phyloP scores from a whole-genome alignment of 371 early-diverging fungal species.

The Rhizopus arrhizus region DNA sequence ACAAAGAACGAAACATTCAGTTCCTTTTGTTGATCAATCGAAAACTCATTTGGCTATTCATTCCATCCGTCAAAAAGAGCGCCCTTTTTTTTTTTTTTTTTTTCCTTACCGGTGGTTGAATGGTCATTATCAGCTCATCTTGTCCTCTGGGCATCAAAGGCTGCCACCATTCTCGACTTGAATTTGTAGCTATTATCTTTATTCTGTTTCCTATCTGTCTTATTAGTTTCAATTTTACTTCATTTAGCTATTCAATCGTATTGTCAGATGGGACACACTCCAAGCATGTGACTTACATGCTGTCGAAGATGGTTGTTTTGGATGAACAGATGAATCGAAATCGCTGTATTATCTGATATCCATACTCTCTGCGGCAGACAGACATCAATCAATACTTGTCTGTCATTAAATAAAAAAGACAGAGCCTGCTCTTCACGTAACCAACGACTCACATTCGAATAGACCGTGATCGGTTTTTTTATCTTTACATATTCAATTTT shows the following conservation, averaged over 20 bases:
- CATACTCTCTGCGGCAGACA: constrained; percentile 31
- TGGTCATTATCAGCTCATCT: constrained; percentile 26
- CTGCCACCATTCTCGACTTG: constrained; percentile 34
- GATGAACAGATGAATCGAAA: constrained; percentile 19
- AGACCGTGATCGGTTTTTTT: constrained; percentile 1
- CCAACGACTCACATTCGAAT: not conserved
- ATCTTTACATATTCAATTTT: not conserved
- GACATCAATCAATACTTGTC: constrained; percentile 20
- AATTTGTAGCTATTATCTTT: constrained; percentile 21
- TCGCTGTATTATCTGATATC: constrained; percentile 35
- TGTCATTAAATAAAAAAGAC: constrained; percentile 4
- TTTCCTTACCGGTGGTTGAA: constrained; percentile 36
- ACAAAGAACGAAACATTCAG: not conserved
- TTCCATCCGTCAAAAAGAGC: not conserved
- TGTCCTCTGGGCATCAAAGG: constrained; percentile 21
- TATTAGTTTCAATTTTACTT: constrained; percentile 35
- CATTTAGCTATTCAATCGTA: constrained; percentile 11
- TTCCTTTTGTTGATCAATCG: not conserved
- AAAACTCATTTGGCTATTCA: not conserved
- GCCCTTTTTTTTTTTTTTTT: not conserved
- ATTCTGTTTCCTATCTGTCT: constrained; percentile 32
- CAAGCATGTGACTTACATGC: not conserved
- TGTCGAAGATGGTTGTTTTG: not conserved
- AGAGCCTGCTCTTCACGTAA: not conserved
- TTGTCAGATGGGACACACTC: not conserved